Percentiles rank a stretch among this genome's conserved stretches.
phyloP scores from a whole-genome alignment of 192 early-diverging fungal species.

The Jimgerdemannia lactiflua region DNA sequence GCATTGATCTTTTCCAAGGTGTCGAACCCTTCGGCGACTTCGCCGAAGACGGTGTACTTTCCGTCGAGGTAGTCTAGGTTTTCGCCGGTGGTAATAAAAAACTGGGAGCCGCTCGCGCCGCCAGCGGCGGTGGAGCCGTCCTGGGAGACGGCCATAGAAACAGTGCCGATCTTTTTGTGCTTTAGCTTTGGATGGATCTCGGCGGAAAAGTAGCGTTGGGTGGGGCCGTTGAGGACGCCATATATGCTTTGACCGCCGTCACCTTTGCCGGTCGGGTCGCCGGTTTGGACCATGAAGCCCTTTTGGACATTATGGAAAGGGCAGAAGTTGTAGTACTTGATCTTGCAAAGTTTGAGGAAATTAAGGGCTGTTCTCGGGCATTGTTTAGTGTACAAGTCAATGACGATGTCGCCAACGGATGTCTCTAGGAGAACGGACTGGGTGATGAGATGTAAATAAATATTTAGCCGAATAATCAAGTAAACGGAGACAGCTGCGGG shows the following conservation, averaged over 20 bases:
- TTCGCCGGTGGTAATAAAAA: conserved; percentile 78
- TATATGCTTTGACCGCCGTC: conserved; percentile 69
- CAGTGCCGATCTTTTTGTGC: conserved; percentile 69
- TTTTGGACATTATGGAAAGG: conserved; percentile 81
- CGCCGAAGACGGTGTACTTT: conserved; percentile 83
- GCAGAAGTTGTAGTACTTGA: conserved; percentile 83
- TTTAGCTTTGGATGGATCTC: conserved; percentile 81
- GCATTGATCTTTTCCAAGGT: conserved; percentile 77
- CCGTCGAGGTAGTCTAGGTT: conserved; percentile 80
- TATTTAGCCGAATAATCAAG: too few species aligned
- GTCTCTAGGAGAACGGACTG: conserved; percentile 82
- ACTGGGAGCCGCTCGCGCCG: conserved; percentile 75
- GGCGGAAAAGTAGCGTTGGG: conserved; percentile 67
- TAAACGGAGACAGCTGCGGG: too few species aligned
- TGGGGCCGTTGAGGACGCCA: conserved; percentile 59
- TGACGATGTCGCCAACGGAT: conserved; percentile 84
- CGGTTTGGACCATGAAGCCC: conserved; percentile 75
- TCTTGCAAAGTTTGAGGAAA: conserved; percentile 88
- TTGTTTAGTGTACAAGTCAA: conserved; percentile 74
- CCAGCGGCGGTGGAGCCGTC: conserved; percentile 32
- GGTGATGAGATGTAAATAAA: too few species aligned
- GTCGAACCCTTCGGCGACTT: conserved; percentile 88
- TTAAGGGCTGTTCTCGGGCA: conserved; percentile 72
- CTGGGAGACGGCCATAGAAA: conserved; percentile 69
- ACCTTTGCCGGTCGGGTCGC: conserved; percentile 72